Conservation (phyloP, 2,329 filamentous ascomycete genomes). For the Cladosporium sp. region DNA sequence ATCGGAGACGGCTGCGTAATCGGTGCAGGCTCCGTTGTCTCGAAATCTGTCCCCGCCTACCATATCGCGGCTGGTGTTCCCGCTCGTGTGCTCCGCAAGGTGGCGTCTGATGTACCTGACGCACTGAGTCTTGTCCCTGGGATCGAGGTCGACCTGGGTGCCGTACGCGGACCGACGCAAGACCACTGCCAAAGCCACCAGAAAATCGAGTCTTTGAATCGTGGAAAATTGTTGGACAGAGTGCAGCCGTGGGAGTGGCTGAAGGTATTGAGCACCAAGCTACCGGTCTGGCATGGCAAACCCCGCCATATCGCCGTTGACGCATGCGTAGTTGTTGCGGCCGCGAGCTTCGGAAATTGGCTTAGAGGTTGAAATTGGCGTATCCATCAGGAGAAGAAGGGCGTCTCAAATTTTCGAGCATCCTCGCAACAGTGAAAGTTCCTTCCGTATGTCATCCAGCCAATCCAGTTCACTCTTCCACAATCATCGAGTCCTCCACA, state of each 20-base stretch:
- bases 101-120: constrained; percentile 22
- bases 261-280: background rate
- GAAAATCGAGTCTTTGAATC: background rate
- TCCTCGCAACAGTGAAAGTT: background rate
- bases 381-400: background rate
- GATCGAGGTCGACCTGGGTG: background rate
- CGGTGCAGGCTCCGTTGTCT: constrained; percentile 27
- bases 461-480: constrained; percentile 22
- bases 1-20: constrained; percentile 29
- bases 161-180: background rate
- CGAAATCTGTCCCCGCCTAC: constrained; percentile 22
- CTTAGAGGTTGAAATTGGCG: background rate
- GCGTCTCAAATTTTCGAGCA: background rate
- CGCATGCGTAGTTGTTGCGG: background rate
- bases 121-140: constrained; percentile 14
- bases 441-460: background rate
- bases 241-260: background rate
- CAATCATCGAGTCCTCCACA: constrained; percentile 32
- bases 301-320: background rate
- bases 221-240: background rate
- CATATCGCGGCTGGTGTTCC: constrained; percentile 27
- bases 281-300: background rate
- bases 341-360: background rate
- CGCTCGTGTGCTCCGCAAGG: constrained; percentile 26
- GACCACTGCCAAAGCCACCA: background rate